Conservation (phyloP, 1,284 basidiomycete genomes). For the Fomitopsis betulina region DNA sequence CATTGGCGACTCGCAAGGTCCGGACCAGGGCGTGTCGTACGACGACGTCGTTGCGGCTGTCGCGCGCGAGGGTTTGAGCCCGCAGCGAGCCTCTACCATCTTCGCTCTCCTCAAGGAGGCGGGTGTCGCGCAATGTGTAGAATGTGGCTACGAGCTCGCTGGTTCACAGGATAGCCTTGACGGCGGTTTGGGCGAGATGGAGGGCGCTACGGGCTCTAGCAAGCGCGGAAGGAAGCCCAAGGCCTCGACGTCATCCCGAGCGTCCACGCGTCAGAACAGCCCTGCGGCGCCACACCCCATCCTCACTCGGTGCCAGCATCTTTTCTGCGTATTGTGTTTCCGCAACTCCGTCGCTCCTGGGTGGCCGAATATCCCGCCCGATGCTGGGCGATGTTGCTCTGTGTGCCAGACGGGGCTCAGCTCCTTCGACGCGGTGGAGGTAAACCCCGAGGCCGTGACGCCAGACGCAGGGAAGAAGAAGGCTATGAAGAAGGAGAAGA, state of each 20-base stretch:
- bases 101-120: slow-evolving; percentile 82
- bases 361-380: slow-evolving; percentile 69
- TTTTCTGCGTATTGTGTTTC: slow-evolving; percentile 87
- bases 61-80: slow-evolving; percentile 76
- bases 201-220: slow-evolving; percentile 42
- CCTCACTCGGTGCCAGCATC: slow-evolving; percentile 90
- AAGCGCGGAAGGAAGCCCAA: slow-evolving; percentile 67
- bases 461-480: slow-evolving; percentile 56
- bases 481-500: slow-evolving; percentile 62
- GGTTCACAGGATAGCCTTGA: slow-evolving; percentile 41
- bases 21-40: slow-evolving; percentile 44
- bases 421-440: slow-evolving; percentile 71
- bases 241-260: slow-evolving; percentile 45
- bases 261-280: slow-evolving; percentile 64
- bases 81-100: slow-evolving; percentile 70
- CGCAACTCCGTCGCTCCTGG: slow-evolving; percentile 67
- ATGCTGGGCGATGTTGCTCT: slow-evolving; percentile 61
- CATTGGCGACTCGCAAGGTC: slow-evolving; percentile 33
- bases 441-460: slow-evolving; percentile 49
- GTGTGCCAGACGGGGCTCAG: slow-evolving; percentile 67
- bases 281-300: slow-evolving; percentile 57
- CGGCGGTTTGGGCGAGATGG: slow-evolving; percentile 44
- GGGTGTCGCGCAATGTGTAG: slow-evolving; percentile 82
- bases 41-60: slow-evolving; percentile 78
- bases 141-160: slow-evolving; percentile 80